Evolutionary conservation across 306 rosid genomes (phyloP).

Genomic region (Rosa rugosa): DNA sequence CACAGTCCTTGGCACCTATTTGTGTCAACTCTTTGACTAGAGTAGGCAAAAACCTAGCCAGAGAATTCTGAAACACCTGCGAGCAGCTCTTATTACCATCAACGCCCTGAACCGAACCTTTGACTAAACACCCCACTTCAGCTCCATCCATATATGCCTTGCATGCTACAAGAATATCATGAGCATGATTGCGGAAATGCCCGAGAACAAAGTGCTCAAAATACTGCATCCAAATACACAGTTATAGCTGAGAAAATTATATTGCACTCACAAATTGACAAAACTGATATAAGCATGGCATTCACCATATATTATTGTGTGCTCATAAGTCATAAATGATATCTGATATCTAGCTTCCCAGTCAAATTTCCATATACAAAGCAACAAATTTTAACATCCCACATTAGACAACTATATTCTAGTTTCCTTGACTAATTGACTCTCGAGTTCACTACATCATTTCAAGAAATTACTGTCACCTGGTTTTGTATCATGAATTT

Average conservation of each 20-base stretch:
- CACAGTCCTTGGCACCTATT: constrained; percentile 61
- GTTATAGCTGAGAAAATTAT: neutral
- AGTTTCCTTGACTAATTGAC: neutral
- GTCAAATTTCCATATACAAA: neutral
- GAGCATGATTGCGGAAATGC: constrained; percentile 62
- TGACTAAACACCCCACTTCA: constrained; percentile 75
- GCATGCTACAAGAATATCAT: constrained; percentile 65
- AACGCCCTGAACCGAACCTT: constrained; percentile 76
- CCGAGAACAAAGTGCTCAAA: constrained; percentile 74
- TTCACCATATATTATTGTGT: neutral
- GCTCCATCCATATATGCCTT: constrained; percentile 78
- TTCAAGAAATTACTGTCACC: neutral
- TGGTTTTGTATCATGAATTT: neutral
- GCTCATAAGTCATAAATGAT: neutral
- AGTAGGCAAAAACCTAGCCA: constrained; percentile 30
- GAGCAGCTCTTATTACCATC: constrained; percentile 74
- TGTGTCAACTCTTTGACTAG: constrained; percentile 45
- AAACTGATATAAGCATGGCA: neutral
- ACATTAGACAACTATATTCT: neutral
- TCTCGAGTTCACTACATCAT: neutral
- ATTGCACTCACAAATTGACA: neutral
- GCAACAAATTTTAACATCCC: neutral
- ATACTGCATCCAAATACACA: constrained; percentile 49
- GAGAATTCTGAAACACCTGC: constrained; percentile 34
- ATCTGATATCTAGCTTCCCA: neutral